Evolutionary conservation across 192 early-diverging fungal species (phyloP).

Genomic region (Podila minutissima): DNA sequence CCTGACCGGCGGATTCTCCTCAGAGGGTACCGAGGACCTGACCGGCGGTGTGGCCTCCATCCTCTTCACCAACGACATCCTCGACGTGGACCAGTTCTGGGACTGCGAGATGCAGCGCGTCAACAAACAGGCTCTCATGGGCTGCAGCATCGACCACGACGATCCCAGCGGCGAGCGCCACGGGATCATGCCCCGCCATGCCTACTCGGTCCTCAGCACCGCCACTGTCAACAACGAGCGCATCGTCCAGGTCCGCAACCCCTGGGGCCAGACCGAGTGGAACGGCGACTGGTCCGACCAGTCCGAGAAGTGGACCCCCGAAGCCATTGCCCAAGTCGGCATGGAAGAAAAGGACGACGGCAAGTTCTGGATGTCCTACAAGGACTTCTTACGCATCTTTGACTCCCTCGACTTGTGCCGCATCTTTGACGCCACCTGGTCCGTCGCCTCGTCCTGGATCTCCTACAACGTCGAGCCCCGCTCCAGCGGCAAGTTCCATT

Average conservation of each 20-base stretch:
- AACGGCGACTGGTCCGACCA: slow-evolving; percentile 48
- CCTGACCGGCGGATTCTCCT: slow-evolving; percentile 43
- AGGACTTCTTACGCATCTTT: slow-evolving; percentile 22
- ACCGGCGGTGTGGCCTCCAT: slow-evolving; percentile 52
- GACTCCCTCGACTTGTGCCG: slow-evolving; percentile 8
- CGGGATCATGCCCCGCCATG: slow-evolving; percentile 48
- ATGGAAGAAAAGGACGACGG: slow-evolving; percentile 20
- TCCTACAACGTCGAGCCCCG: slow-evolving; percentile 29
- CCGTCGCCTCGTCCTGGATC: slow-evolving; percentile 31
- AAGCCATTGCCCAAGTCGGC: not conserved
- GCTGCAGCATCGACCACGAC: slow-evolving; percentile 21
- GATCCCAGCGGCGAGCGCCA: slow-evolving; percentile 7
- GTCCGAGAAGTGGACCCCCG: slow-evolving; percentile 29
- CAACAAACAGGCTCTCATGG: slow-evolving; percentile 23
- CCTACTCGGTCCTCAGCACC: slow-evolving; percentile 52
- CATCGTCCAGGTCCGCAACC: slow-evolving; percentile 53
- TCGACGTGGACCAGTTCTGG: slow-evolving; percentile 57
- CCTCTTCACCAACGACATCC: slow-evolving; percentile 44
- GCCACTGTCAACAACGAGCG: slow-evolving; percentile 46
- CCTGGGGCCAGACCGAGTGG: slow-evolving; percentile 61
- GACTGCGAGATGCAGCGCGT: slow-evolving; percentile 34
- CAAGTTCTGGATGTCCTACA: slow-evolving; percentile 44
- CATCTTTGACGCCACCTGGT: slow-evolving; percentile 27
- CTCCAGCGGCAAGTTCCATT: slow-evolving; percentile 26
- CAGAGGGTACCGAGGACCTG: slow-evolving; percentile 60